Base-by-base conservation (phyloP, 2,329 filamentous ascomycete genomes). In the Fusarium irregulare region DNA sequence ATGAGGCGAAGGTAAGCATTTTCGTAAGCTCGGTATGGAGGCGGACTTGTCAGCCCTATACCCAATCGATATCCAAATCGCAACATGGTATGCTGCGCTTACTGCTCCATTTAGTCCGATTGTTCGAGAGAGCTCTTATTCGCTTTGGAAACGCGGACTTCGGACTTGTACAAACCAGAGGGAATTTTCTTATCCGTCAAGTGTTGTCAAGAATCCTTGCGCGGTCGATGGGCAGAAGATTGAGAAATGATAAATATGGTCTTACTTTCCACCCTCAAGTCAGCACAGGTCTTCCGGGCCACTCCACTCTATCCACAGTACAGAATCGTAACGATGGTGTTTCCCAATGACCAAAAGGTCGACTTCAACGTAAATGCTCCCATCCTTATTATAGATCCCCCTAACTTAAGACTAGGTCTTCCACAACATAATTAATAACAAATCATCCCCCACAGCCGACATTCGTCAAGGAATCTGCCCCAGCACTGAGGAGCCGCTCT, bases 351-450 rank as follows among this genome's bases (percentile, higher is more conserved):
- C 4, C 30, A 47, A 14, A 63, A 47, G 14, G 23, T 62, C 14
- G 32, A 55, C 13, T 62, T 63, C 4, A 9, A 63, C 6, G 60
- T 62, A 42, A 2, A 12, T 5, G 16, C 0, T 5, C 47, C 28
- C 28, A 30, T 30, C 12, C 28, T 1, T 7, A 1, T 7, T 30
- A 30, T 14, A 30, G 0, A 30, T 0, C 7, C 28, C 0, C 2
- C 56, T 63, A 13, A 23, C 4, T 8, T 1, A 21, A 1, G 1
- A 16, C 4, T 20, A 68, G 64, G 34, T 44, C 8, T 67, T 64
- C 10, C 57, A 47, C 18, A 27, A 88, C 84, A 66, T 76, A 23
- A 75, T 78, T 48, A 73, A 77, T 44, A 72, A 72, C 34, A 53
- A 77, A 40, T 56, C 73, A 10, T 63, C 42, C 10, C 14, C 63